Base-by-base conservation (phyloP, 176 grass and related monocot genomes). In the Musa troglodytarum region DNA sequence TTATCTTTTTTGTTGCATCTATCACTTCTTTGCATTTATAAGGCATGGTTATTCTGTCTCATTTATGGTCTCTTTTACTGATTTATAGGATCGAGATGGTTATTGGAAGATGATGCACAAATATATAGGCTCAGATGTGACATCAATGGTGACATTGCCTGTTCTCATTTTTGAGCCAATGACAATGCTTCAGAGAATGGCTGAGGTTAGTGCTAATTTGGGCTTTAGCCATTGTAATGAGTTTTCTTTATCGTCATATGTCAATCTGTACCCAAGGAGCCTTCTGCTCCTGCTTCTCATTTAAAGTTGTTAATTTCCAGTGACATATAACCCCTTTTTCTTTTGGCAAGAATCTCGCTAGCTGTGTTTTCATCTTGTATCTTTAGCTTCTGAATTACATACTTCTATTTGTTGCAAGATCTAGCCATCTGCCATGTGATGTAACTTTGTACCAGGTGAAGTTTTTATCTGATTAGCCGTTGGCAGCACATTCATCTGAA, bases 101-200 rank as follows among this genome's bases (percentile, higher is more conserved):
- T 92, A 99, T 85, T 99, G 95, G 95, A 94, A 94, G 82, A 99
- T 99, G 95, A 99, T 99, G 95, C 76, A 94, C 78, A 94, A 94
- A 66, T 94, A 99, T 77, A 86, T 99, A 82, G 95, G 95, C 71
- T 81, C 95, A 50, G 95, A 99, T 91, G 95, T 99, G 77, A 94
- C 95, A 21, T 99, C 95, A 71, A 88, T 99, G 86, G 95, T 99
- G 82, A 92, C 95, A 23, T 91, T 99, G 86, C 95, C 95, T 9
- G 91, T 99, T 22, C 89, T 99, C 73, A 99, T 99, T 84, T 99
- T 99, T 79, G 95, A 99, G 63, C 95, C 95, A 28, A 99, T 94
- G 91, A 89, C 91, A 25, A 86, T 92, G 88, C 77, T 94, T 87
- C 91, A 99, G 77, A 99, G 85, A 87, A 94, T 99, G 82, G 82